These are phyloP conservation scores for Calonectria fujianensis DNA, from an alignment of 2,329 filamentous ascomycete species.

Conservation along the genomic window DNA sequence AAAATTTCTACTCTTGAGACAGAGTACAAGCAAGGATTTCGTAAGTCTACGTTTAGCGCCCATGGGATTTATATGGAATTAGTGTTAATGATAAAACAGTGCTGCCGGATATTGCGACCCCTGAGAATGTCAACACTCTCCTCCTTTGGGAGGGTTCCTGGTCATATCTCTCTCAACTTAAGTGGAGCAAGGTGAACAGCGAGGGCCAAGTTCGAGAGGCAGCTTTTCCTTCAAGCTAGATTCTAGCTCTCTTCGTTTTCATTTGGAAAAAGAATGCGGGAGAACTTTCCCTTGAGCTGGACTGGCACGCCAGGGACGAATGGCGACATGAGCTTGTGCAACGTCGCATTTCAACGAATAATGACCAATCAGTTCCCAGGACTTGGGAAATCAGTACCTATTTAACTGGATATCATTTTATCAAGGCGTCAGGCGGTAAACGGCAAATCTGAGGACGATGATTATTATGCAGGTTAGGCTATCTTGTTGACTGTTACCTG, in stretches of 20 bases:
- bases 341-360: slow-evolving; percentile 29
- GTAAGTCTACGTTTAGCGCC: slow-evolving; percentile 67
- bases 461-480: neutral
- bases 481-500: neutral
- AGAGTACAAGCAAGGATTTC: slow-evolving; percentile 90
- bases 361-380: slow-evolving; percentile 32
- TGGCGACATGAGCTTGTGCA: neutral
- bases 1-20: slow-evolving; percentile 82
- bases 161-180: slow-evolving; percentile 84
- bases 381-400: slow-evolving; percentile 38
- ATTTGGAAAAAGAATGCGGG: neutral
- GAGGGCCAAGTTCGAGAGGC: slow-evolving; percentile 80
- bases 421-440: slow-evolving; percentile 13
- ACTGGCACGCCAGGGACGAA: neutral
- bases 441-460: neutral
- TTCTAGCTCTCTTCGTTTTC: neutral
- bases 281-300: neutral
- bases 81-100: slow-evolving; percentile 64
- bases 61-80: neutral
- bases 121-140: slow-evolving; percentile 79
- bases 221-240: slow-evolving; percentile 81
- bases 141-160: slow-evolving; percentile 89
- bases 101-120: slow-evolving; percentile 84
- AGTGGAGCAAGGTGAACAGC: slow-evolving; percentile 84
- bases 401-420: slow-evolving; percentile 36